Evolutionary conservation across 2,329 filamentous ascomycete species (phyloP), one percentile per base, ranked within the genome.

Genomic region (Teratosphaeria gauchensis): DNA sequence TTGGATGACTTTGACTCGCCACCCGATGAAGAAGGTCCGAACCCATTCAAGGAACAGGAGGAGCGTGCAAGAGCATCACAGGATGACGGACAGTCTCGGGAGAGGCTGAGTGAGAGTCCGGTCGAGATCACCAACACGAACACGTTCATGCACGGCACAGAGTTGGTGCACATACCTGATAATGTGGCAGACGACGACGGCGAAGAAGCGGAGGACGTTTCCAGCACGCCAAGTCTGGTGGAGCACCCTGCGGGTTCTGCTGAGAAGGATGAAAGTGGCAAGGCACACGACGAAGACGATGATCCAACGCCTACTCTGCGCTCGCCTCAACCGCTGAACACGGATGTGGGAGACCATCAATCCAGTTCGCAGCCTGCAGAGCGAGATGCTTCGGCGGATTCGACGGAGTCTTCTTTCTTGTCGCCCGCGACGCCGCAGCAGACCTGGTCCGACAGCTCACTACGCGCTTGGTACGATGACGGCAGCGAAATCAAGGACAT

Each of bases 391-490:
- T 24, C 28, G 7, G 38, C 46, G 1, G 33, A 54, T 55, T 66
- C 66, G 1, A 64, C 64, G 11, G 63, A 64, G 24, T 61, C 58
- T 32, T 55, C 61, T 16, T 59, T 62, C n/a, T 60, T 59, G 28
- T 62, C 59, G 7, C 54, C 53, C 48, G 66, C 66, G 14, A 73
- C 74, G 21, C 62, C 67, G 61, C 53, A 67, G 55, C 56, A 54
- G 32, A 66, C 68, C 58, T 99, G 94, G 94, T 92, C 90, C 62
- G 92, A 97, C 72, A 81, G 85, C 58, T 89, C 85, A 66, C 82
- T 99, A 31, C 85, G 90, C 60, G 87, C 89, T 14, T 99, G 96
- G 75, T 88, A 97, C 68, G 68, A 70, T 51, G 92, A 97, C 65
- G 70, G 69, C 54, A 90, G 94, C 65, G 85, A 90, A 61, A 90